phyloP scores from a whole-genome alignment of 225 moss, liverwort and hornwort species.

The Physcomitrium patens region DNA sequence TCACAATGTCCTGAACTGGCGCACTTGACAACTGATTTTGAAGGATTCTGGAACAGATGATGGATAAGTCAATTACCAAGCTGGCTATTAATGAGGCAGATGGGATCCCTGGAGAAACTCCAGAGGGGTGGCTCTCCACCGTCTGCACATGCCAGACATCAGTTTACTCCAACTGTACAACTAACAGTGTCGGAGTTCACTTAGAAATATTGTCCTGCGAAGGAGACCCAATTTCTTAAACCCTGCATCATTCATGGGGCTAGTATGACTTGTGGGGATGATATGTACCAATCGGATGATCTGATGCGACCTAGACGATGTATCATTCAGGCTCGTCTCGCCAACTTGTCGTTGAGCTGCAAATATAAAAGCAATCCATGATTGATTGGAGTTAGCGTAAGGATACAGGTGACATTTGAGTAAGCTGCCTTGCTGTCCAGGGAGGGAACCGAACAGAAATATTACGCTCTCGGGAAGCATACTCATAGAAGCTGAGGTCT shows the following conservation, averaged over 20 bases:
- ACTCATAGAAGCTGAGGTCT: neutral
- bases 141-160: constrained; percentile 53
- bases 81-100: constrained; percentile 85
- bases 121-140: constrained; percentile 83
- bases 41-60: too few relatives aligned
- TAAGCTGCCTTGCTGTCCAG: too few relatives aligned
- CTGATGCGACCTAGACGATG: constrained; percentile 93
- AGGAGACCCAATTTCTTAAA: neutral
- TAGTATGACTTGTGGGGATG: neutral
- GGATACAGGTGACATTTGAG: too few relatives aligned
- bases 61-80: constrained; percentile 57
- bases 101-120: constrained; percentile 55
- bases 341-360: constrained; percentile 98
- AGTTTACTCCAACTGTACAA: neutral
- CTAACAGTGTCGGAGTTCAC: neutral
- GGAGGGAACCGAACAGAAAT: too few relatives aligned
- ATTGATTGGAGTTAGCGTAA: too few relatives aligned
- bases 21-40: neutral
- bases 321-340: constrained; percentile 92
- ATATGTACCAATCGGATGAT: constrained; percentile 61
- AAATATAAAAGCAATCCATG: neutral
- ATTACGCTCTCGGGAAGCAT: too few relatives aligned
- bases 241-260: too few relatives aligned
- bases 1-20: neutral
- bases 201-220: neutral